These are phyloP conservation scores for Ustilago xerochloae DNA, from an alignment of 1,284 basidiomycete species.

Conservation along the genomic window DNA sequence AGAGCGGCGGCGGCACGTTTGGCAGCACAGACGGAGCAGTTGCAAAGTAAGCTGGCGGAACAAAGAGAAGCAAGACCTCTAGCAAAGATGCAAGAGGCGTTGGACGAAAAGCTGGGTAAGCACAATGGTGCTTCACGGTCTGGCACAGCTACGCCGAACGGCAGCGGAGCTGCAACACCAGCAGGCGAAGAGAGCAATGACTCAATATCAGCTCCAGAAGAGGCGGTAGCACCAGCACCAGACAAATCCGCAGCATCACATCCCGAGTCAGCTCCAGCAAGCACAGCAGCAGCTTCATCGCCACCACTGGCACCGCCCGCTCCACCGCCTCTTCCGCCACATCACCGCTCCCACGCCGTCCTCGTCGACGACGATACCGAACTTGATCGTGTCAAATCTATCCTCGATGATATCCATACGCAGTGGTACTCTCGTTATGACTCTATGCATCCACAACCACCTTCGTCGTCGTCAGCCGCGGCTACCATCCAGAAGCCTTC, in stretches of 20 bases:
- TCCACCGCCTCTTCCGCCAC: conserved; percentile 25
- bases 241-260: not conserved
- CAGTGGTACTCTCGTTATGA: conserved; percentile 74
- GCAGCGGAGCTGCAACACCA: not conserved
- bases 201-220: conserved; percentile 21
- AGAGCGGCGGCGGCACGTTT: conserved; percentile 33
- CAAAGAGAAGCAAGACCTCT: conserved; percentile 86
- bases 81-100: conserved; percentile 82
- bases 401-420: conserved; percentile 80
- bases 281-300: not conserved
- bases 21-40: conserved; percentile 36
- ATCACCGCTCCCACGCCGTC: conserved; percentile 74
- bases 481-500: conserved; percentile 17
- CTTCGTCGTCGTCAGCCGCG: no score
- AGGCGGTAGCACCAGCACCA: not conserved
- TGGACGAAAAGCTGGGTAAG: conserved; percentile 73
- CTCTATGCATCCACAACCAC: conserved; percentile 13
- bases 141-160: conserved; percentile 26
- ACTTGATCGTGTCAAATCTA: conserved; percentile 79
- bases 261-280: conserved; percentile 1
- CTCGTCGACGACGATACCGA: conserved; percentile 90
- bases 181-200: conserved; percentile 34
- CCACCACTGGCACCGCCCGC: conserved; percentile 8
- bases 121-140: conserved; percentile 38
- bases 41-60: conserved; percentile 74